Conservation (phyloP, 2,329 filamentous ascomycete genomes). For the Pochonia chlamydosporia region DNA sequence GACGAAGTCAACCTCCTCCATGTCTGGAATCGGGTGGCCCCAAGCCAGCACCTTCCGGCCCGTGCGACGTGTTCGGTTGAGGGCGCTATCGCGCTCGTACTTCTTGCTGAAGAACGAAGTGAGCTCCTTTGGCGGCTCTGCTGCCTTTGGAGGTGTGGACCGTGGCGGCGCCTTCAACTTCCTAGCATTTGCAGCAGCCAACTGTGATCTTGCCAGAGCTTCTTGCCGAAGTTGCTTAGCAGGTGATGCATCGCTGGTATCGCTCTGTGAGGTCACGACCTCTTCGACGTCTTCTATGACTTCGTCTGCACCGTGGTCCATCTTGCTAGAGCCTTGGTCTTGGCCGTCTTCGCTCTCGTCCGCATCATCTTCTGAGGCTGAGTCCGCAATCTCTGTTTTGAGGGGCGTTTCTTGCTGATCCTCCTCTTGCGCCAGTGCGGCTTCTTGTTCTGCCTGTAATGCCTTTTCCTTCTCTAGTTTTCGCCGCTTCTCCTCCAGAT, state of each 20-base stretch:
- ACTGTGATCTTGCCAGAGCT: slow-evolving; percentile 48
- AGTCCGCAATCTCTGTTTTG: slow-evolving; percentile 20
- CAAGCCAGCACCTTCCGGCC: slow-evolving; percentile 71
- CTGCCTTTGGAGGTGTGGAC: slow-evolving; percentile 23
- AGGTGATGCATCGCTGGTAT: slow-evolving; percentile 40
- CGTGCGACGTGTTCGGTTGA: slow-evolving; percentile 66
- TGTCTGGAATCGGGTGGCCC: slow-evolving; percentile 73
- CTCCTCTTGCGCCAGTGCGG: slow-evolving; percentile 27
- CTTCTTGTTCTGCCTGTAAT: slow-evolving; percentile 8
- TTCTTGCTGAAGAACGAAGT: slow-evolving; percentile 82
- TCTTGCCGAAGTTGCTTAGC: slow-evolving; percentile 73
- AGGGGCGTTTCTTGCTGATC: slow-evolving; percentile 22
- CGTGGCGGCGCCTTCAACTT: slow-evolving; percentile 22
- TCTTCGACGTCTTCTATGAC: slow-evolving; percentile 25
- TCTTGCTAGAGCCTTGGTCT: slow-evolving; percentile 7
- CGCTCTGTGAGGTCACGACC: slow-evolving; percentile 44
- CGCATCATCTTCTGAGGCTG: slow-evolving; percentile 30
- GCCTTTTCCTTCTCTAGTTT: slow-evolving; percentile 67
- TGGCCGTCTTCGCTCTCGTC: slow-evolving; percentile 17
- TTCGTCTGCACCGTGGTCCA: slow-evolving; percentile 16
- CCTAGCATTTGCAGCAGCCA: slow-evolving; percentile 30
- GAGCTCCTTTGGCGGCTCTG: slow-evolving; percentile 54
- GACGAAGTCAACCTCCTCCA: slow-evolving; percentile 64
- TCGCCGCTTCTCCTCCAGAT: slow-evolving; percentile 78
- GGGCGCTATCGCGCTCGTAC: slow-evolving; percentile 71